Evolutionary conservation across 1,284 basidiomycete species (phyloP), one percentile per base, ranked within the genome.

Genomic region (Tilletiopsis washingtonensis): DNA sequence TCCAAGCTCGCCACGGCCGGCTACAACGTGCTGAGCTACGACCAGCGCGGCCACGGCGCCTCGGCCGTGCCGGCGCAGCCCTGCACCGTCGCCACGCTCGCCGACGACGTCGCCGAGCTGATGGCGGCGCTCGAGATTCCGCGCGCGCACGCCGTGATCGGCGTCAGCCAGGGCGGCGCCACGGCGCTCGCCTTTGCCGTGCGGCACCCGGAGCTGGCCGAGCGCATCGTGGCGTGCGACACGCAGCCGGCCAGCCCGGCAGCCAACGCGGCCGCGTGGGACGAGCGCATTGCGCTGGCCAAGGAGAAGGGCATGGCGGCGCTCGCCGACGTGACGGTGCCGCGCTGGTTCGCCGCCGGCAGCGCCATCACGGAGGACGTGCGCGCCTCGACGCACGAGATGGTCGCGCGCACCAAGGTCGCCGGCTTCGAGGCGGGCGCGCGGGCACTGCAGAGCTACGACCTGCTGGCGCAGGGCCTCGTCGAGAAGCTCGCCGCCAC

Each of bases 151-250:
- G 62, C 75, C 37, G 61, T 77, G 32, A 73, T 77, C 46, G 76
- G 76, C 9, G 74, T 77, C 17, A 75, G 74, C 7, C 76, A 76
- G 56, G 76, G 76, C 21, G 76, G 76, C n/a, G 76, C 76, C 5
- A 77, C 76, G 3, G 61, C 74, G 1, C 62, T 77, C 19, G 61
- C 70, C 6, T 74, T 76, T 49, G 74, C 69, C 5, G 62, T 74
- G n/a, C 53, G 62, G 21, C 74, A 76, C 53, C 55, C 73, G 1
- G 49, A 61, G 7, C 56, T 67, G 14, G 66, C 69, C 46, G 50
- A 64, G 24, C 59, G 64, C 43, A 49, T 76, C 42, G 54, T 77
- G 24, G 71, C 72, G 1, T 76, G 75, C 61, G 76, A 76, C 54
- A 76, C 76, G 2, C 76, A 77, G 52, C 69, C 76, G 14, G 53